Evolutionary conservation across 2,329 filamentous ascomycete species (phyloP).

Genomic region (Fusarium sp.): DNA sequence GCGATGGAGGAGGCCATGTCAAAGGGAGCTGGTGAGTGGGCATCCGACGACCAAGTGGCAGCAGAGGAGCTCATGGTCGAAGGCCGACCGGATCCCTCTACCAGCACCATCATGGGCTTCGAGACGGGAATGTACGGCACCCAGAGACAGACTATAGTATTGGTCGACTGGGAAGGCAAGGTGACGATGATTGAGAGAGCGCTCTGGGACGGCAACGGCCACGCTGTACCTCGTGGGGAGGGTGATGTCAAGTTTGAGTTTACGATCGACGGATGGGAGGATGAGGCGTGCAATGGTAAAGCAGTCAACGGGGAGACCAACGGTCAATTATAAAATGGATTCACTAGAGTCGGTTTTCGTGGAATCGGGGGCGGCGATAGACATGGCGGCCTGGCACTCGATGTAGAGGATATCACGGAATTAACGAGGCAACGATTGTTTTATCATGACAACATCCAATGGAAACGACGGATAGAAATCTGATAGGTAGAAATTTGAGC

Average conservation of each 20-base stretch:
- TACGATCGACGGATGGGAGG: constrained; percentile 66
- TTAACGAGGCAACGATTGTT: neutral
- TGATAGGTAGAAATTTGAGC: neutral
- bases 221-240: constrained; percentile 63
- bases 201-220: constrained; percentile 69
- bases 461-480: constrained; percentile 1
- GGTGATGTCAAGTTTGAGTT: constrained; percentile 69
- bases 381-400: neutral
- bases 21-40: constrained; percentile 53
- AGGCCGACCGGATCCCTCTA: constrained; percentile 53
- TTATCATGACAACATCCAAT: neutral
- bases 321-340: neutral
- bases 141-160: constrained; percentile 71
- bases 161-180: constrained; percentile 73
- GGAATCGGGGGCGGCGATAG: neutral
- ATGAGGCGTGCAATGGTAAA: constrained; percentile 20
- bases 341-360: neutral
- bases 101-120: constrained; percentile 55
- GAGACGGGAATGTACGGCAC: constrained; percentile 73
- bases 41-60: constrained; percentile 53
- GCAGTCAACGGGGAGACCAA: constrained; percentile 14
- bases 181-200: constrained; percentile 70
- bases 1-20: constrained; percentile 59
- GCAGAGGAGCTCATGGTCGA: constrained; percentile 52
- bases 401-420: neutral